A percentile compares a stretch with the other conserved stretches of the same genome.
phyloP scores from a whole-genome alignment of 345 rosid species.

The Pistacia atlantica region DNA sequence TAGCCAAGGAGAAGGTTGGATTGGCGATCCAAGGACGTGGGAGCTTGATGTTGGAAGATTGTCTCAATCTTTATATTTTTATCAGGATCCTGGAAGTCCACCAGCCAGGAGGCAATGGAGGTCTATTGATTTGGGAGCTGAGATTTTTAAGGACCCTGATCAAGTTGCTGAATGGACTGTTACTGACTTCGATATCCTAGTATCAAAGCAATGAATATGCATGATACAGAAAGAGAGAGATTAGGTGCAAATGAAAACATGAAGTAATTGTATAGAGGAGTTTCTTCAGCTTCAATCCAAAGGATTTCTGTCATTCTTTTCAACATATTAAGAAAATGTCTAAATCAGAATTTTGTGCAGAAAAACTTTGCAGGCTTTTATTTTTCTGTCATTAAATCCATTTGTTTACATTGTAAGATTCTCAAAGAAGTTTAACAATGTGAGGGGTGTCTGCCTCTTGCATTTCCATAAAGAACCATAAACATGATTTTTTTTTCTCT shows the following conservation, averaged over 20 bases:
- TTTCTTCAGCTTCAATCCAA: conserved; percentile 17
- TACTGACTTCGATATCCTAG: conserved; percentile 41
- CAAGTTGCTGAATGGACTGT: conserved; percentile 51
- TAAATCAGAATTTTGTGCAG: background rate
- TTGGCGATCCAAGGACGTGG: conserved; percentile 54
- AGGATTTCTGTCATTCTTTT: conserved; percentile 14
- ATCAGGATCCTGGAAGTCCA: conserved; percentile 47
- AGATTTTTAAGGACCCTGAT: conserved; percentile 43
- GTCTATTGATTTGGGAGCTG: conserved; percentile 54
- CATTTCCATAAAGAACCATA: too few relatives aligned
- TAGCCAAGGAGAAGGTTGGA: conserved; percentile 50
- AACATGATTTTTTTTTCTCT: too few relatives aligned
- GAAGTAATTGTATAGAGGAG: background rate
- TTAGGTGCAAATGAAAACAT: conserved; percentile 15
- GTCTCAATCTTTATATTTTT: conserved; percentile 44
- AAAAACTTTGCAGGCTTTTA: background rate
- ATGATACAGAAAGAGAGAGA: background rate
- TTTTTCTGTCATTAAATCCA: background rate
- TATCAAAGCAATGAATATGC: conserved; percentile 27
- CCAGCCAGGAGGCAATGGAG: conserved; percentile 47
- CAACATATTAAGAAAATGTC: background rate
- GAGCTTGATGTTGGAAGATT: conserved; percentile 55
- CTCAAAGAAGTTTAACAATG: too few relatives aligned
- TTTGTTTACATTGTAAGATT: too few relatives aligned
- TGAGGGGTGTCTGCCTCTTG: too few relatives aligned